These are phyloP conservation scores for Nannochloropsis gaditana DNA, from an alignment of 108 stramenopile species.

Conservation along the genomic window DNA sequence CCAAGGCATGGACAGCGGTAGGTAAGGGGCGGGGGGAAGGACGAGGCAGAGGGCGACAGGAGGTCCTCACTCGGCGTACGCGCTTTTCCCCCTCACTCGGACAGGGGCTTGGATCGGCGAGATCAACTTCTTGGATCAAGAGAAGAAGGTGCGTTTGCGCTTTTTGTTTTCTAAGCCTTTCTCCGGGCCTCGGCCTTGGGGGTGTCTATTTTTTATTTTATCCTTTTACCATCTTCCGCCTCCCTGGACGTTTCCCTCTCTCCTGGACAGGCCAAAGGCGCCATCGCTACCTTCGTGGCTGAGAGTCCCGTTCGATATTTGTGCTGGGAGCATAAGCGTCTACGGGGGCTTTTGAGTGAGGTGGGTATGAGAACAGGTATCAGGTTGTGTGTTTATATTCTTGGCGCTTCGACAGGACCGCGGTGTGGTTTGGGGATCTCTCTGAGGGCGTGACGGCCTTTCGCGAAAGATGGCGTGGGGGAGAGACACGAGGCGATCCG, in stretches of 20 bases:
- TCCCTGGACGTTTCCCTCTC: background rate
- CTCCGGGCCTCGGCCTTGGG: too few species aligned
- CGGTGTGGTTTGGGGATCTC: too few species aligned
- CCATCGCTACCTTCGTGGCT: background rate
- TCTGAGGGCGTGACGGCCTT: too few species aligned
- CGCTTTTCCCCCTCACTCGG: background rate
- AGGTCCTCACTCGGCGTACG: background rate
- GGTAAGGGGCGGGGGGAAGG: background rate
- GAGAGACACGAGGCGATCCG: too few species aligned
- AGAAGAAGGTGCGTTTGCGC: background rate
- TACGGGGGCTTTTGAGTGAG: background rate
- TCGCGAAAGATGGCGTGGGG: too few species aligned
- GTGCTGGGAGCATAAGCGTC: background rate
- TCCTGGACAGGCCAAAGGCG: background rate
- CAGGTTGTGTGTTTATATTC: too few species aligned
- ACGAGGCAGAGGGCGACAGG: background rate
- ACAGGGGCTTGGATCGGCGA: background rate
- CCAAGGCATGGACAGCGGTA: background rate
- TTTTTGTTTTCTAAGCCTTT: background rate
- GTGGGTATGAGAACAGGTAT: background rate
- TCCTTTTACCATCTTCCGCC: background rate
- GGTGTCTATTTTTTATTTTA: too few species aligned
- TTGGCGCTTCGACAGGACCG: too few species aligned
- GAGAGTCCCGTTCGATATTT: background rate
- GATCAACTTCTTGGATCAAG: background rate